Evolutionary conservation across 768 basidiomycete genomes (phyloP).

Genomic region (Chlorophyllum brunneum): DNA sequence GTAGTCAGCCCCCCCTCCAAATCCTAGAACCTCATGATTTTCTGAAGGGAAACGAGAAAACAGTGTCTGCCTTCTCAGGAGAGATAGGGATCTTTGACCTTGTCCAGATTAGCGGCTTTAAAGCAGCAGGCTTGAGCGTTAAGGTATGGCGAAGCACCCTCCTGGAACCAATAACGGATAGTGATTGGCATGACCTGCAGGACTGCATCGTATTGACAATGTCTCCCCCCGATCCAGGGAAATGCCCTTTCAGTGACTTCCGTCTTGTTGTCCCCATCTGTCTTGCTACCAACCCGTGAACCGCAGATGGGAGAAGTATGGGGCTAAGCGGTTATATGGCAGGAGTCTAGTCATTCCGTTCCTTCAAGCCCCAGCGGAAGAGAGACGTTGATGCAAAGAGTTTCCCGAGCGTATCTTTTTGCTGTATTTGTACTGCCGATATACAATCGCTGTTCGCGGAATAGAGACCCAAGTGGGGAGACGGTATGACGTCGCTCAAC

Average conservation of each 20-base stretch:
- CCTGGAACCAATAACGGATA: not conserved
- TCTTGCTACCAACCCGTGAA: conserved; percentile 61
- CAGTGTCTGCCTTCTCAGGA: conserved; percentile 59
- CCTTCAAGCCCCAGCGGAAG: too few relatives aligned
- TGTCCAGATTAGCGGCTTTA: conserved; percentile 59
- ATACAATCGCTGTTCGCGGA: too few relatives aligned
- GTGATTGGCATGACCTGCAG: conserved; percentile 26
- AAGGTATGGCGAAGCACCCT: conserved; percentile 38
- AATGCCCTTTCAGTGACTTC: conserved; percentile 54
- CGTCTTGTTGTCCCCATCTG: conserved; percentile 61
- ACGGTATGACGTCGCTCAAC: too few relatives aligned
- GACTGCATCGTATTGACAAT: conserved; percentile 64
- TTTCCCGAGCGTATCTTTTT: too few relatives aligned
- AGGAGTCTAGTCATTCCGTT: too few relatives aligned
- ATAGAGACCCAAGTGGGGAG: too few relatives aligned
- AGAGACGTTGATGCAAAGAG: not conserved
- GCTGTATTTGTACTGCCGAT: too few relatives aligned
- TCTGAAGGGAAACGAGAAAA: conserved; percentile 56
- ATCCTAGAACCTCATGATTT: not conserved
- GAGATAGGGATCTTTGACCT: conserved; percentile 49
- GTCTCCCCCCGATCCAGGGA: conserved; percentile 50
- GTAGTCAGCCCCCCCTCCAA: conserved; percentile 22
- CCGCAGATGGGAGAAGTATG: conserved; percentile 34
- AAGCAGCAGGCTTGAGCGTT: conserved; percentile 58
- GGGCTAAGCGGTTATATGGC: conserved; percentile 15